Percentiles rank a stretch among this genome's conserved stretches.
Conservation (phyloP, 495 filamentous ascomycete species). For the Collariella sp. region DNA sequence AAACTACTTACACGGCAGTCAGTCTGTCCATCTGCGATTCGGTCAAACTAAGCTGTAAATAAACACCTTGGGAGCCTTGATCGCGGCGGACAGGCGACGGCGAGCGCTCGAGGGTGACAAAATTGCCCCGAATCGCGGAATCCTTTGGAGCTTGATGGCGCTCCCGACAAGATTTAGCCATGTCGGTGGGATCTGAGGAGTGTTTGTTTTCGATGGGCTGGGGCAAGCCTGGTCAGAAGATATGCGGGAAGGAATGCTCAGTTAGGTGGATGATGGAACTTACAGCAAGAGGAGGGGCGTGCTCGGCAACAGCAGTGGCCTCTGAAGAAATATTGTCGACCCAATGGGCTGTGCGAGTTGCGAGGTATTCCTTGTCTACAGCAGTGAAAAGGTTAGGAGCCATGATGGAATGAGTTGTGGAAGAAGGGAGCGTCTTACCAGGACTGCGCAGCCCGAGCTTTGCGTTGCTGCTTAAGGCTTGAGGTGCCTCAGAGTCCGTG, state of each 20-base stretch:
- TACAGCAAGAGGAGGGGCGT: not conserved
- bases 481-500: not conserved
- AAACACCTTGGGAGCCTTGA: not conserved
- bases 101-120: constrained; percentile 15
- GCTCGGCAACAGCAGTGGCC: not conserved
- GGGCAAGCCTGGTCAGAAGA: not conserved
- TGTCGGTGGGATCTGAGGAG: not conserved
- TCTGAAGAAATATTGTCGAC: not conserved
- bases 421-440: not conserved
- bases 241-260: not conserved
- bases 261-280: not conserved
- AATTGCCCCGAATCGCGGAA: constrained; percentile 21
- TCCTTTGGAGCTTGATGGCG: not conserved
- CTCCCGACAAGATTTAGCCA: not conserved
- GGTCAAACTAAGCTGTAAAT: constrained; percentile 23
- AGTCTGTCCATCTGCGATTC: constrained; percentile 22
- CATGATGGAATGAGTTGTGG: not conserved
- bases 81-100: constrained; percentile 6
- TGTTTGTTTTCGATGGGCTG: not conserved
- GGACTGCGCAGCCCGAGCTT: not conserved
- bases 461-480: not conserved
- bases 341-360: not conserved
- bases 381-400: not conserved
- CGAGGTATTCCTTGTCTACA: not conserved
- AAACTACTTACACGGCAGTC: constrained; percentile 15